Conservation (phyloP, 2,329 filamentous ascomycete species). For the Exophiala oligosperma region DNA sequence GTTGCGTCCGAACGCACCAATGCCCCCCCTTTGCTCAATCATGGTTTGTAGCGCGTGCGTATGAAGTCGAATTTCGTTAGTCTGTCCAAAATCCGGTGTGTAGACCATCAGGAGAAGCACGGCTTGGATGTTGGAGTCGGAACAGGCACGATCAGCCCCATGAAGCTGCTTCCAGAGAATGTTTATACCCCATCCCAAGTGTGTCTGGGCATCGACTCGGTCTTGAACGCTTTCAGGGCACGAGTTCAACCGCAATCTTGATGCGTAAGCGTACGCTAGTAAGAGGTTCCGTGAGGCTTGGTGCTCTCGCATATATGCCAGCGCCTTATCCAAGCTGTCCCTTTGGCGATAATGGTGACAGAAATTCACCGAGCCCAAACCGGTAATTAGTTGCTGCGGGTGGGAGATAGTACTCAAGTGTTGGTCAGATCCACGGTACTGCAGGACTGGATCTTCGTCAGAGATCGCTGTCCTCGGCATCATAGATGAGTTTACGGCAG, state of each 20-base stretch:
- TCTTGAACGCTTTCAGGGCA: conserved; percentile 10
- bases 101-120: conserved; percentile 28
- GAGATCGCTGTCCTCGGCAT: too few species aligned
- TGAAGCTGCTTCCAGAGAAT: conserved; percentile 25
- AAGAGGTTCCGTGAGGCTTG: conserved; percentile 20
- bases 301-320: conserved; percentile 21
- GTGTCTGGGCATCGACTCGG: conserved; percentile 18
- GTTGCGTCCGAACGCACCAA: conserved; percentile 18
- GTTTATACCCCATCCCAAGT: conserved; percentile 25
- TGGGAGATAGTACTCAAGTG: background rate
- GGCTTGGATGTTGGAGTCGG: conserved; percentile 26
- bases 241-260: conserved; percentile 3
- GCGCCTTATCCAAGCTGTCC: conserved; percentile 7
- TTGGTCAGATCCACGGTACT: background rate
- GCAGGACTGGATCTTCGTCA: background rate
- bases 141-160: conserved; percentile 17
- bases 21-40: conserved; percentile 25
- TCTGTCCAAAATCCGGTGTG: conserved; percentile 22
- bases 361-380: conserved; percentile 6
- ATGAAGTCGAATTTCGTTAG: conserved; percentile 20
- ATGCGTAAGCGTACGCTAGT: conserved; percentile 20
- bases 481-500: too few species aligned
- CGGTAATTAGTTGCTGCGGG: background rate
- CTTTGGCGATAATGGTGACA: conserved; percentile 11
- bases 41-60: conserved; percentile 23